Evolutionary conservation across 2,329 filamentous ascomycete genomes (phyloP), one percentile per base, ranked within the genome.

Genomic region (Zymoseptoria ardabiliae): DNA sequence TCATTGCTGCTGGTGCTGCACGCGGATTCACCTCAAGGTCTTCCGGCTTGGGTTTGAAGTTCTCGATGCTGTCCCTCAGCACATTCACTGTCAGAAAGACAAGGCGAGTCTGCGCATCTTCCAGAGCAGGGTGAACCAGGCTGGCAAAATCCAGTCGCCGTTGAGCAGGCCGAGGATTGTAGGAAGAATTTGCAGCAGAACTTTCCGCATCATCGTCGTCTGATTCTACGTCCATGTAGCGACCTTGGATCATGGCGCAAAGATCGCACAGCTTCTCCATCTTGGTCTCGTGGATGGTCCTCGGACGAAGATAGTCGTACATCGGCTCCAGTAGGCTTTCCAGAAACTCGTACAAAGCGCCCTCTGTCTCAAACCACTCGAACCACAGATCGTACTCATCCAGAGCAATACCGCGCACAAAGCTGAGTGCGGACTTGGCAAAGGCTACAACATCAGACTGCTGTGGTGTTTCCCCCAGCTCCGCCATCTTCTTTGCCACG

Each of bases 361-460:
- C 81, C 60, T 86, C 82, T 3, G 81, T 83, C 61, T 85, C 81
- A 61, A 87, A 86, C 84, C 84, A 86, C 69, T 86, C 82, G 4
- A 78, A 78, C 84, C 85, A 88, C 7, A 88, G 73, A 56, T 86
- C 84, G 68, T 85, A 85, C 69, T 88, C 85, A 63, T 88, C 85
- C 57, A 85, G 74, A 63, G 85, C 88, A 17, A 88, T 81, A 3
- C 83, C 83, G 55, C 84, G 82, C 57, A 86, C 80, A 65, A 86
- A 88, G 69, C 83, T 82, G 60, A 88, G 85, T 64, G 83, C 84
- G 53, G 81, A 81, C 55, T 85, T 79, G 17, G 85, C 83, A 72
- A 88, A 88, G 0, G 81, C 75, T 11, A 88, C 81, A n/a, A 88
- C 74, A 64, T 88, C 85, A 57, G 82, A 83, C 11, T 82, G 82